phyloP scores from a whole-genome alignment of 2,329 filamentous ascomycete species.

The Penicillium sp. region DNA sequence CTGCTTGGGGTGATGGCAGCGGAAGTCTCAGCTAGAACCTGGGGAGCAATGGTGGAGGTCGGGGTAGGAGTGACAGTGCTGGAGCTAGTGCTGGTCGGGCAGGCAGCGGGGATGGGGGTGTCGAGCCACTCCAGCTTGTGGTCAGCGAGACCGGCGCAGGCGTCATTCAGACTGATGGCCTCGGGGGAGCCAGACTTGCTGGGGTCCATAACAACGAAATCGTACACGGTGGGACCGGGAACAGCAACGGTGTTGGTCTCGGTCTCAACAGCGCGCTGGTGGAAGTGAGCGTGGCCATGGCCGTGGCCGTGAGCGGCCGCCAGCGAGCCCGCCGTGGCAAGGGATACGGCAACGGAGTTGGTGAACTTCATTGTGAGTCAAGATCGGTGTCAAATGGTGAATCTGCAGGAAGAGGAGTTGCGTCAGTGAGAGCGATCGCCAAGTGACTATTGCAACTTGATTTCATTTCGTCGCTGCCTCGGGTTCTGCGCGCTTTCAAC shows the following conservation, averaged over 20 bases:
- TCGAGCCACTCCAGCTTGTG: constrained; percentile 66
- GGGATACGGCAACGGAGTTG: constrained; percentile 37
- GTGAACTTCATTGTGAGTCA: constrained; percentile 39
- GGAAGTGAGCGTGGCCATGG: constrained; percentile 43
- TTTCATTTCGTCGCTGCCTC: background rate
- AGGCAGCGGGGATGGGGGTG: constrained; percentile 58
- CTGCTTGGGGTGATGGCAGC: constrained; percentile 34
- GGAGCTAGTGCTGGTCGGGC: constrained; percentile 31
- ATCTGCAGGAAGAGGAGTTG: constrained; percentile 1
- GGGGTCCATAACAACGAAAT: constrained; percentile 65
- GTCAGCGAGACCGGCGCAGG: constrained; percentile 67
- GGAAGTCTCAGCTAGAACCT: constrained; percentile 54
- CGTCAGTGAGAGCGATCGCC: constrained; percentile 1
- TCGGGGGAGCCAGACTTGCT: constrained; percentile 36
- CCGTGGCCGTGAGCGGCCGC: constrained; percentile 45
- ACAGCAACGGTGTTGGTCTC: constrained; percentile 54
- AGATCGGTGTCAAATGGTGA: constrained; percentile 9
- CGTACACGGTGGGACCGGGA: constrained; percentile 66
- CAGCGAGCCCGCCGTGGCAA: constrained; percentile 45
- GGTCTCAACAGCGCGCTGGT: constrained; percentile 37
- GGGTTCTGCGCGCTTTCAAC: background rate
- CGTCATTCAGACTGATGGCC: constrained; percentile 50
- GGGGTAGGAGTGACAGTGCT: constrained; percentile 26
- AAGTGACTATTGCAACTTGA: background rate
- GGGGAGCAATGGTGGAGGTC: constrained; percentile 35